A percentile compares a stretch with the other conserved stretches of the same genome.
These are phyloP conservation scores for Wickerhamomyces ciferrii DNA, from an alignment of 805 yeast species.

Conservation along the genomic window DNA sequence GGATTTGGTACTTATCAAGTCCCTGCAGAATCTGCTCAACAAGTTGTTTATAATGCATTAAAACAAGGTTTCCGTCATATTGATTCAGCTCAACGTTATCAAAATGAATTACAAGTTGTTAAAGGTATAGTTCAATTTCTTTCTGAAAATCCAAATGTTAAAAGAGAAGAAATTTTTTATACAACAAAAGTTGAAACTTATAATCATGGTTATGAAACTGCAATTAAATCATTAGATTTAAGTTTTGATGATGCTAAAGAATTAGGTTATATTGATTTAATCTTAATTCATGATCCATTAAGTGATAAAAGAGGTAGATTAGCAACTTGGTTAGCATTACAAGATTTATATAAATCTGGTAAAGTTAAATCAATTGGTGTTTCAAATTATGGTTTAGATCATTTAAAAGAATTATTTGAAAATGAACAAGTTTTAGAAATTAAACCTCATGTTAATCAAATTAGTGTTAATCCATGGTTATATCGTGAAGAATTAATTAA, in stretches of 20 bases:
- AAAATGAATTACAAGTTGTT: constrained; percentile 64
- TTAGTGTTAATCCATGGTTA: no score
- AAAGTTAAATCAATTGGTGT: no score
- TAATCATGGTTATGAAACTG: constrained; percentile 42
- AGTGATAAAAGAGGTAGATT: constrained; percentile 42
- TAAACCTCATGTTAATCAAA: no score
- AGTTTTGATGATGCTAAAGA: constrained; percentile 45
- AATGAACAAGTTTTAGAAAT: no score
- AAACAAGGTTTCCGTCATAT: constrained; percentile 64
- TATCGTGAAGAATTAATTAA: no score
- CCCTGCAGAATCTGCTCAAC: constrained; percentile 36
- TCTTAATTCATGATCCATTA: constrained; percentile 63
- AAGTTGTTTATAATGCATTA: constrained; percentile 45
- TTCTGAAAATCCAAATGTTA: constrained; percentile 44
- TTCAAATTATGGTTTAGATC: no score
- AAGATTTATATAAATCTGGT: no score
- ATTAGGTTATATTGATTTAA: constrained; percentile 60
- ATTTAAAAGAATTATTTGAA: no score
- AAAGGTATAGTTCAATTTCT: constrained; percentile 44
- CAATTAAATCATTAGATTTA: constrained; percentile 49
- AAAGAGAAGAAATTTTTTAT: constrained; percentile 49
- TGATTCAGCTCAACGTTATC: constrained; percentile 64
- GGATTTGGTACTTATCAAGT: constrained; percentile 58
- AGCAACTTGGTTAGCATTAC: no score
- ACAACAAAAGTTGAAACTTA: constrained; percentile 41